Evolutionary conservation across 345 rosid genomes (phyloP), one percentile per base, ranked within the genome.

Genomic region (Salix brachista): DNA sequence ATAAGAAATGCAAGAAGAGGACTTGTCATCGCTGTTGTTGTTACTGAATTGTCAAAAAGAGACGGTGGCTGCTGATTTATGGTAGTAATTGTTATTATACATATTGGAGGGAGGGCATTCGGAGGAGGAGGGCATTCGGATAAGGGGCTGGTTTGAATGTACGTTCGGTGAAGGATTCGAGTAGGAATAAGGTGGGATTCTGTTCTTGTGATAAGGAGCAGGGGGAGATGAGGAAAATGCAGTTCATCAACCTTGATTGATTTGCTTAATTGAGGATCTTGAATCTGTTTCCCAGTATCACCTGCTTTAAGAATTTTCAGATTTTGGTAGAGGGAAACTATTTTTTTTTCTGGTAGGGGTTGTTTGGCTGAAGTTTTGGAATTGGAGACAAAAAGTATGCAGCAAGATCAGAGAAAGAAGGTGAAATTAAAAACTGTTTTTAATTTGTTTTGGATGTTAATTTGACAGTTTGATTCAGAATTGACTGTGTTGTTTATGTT

Each of bases 361-460:
- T 23, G 8, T 10, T 58, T 58, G 12, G 71, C 75, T 26, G 76
- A 30, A 34, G 41, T 39, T 74, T 56, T 65, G n/a, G 30, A 30
- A 18, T 25, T 11, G 34, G 62, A 36, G 42, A 26, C 69, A 58
- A 48, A 46, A 80, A 80, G 21, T 79, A 89, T 89, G 93, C 98
- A 92, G 89, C 90, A 83, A 84, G 97, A 90, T 82, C 88, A 88
- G 67, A 89, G 93, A 69, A 92, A 92, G 79, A 94, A 94, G 98
- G 97, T 94, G 77, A 80, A 50, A n/a, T 58, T n/a, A 58, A n/a
- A 36, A 26, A 23, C 25, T 23, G 64, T 23, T 58, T 42, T 58
- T n/a, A 58, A 10, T n/a, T 46, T 58, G 1, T 58, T 58, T 58
- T 58, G 28, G 64, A 58, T 23, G 16, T 10, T 9, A 58, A 58